Evolutionary conservation across 768 basidiomycete species (phyloP).

Genomic region (Psilocybe sp.): DNA sequence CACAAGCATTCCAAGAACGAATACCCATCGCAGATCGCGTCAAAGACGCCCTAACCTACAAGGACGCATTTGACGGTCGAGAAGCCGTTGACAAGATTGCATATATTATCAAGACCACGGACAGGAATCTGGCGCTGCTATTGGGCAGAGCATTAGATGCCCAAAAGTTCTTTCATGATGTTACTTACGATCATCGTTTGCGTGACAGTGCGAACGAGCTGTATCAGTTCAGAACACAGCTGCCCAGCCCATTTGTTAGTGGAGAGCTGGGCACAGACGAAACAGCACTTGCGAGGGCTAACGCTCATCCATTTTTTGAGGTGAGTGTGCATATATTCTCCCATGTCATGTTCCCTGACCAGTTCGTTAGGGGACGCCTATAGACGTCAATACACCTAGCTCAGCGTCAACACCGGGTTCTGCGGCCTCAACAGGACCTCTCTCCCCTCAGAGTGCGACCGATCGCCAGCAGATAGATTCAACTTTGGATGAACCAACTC

Average conservation of each 20-base stretch:
- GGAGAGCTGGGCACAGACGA: slow-evolving; percentile 52
- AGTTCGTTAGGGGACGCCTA: neutral
- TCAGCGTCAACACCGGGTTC: no score
- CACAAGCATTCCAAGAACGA: slow-evolving; percentile 87
- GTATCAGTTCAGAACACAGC: slow-evolving; percentile 86
- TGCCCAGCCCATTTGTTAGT: slow-evolving; percentile 83
- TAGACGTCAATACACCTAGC: no score
- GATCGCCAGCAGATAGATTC: slow-evolving; percentile 34
- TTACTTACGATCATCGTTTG: slow-evolving; percentile 96
- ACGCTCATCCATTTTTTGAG: slow-evolving; percentile 6
- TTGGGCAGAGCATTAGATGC: slow-evolving; percentile 95
- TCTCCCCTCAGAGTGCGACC: neutral
- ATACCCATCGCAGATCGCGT: slow-evolving; percentile 73
- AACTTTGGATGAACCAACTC: slow-evolving; percentile 56
- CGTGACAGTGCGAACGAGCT: slow-evolving; percentile 86
- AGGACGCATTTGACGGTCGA: slow-evolving; percentile 93
- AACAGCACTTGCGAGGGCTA: slow-evolving; percentile 16
- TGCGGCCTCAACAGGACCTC: no score
- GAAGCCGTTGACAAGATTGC: slow-evolving; percentile 97
- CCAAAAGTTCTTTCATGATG: slow-evolving; percentile 99
- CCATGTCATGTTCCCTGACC: no score
- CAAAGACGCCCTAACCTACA: slow-evolving; percentile 96
- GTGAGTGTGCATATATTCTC: neutral
- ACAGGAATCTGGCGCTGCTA: slow-evolving; percentile 91
- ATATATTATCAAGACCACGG: slow-evolving; percentile 97